These are phyloP conservation scores for Aspergillus novofumigatus DNA, from an alignment of 2,329 filamentous ascomycete genomes.

Conservation along the genomic window DNA sequence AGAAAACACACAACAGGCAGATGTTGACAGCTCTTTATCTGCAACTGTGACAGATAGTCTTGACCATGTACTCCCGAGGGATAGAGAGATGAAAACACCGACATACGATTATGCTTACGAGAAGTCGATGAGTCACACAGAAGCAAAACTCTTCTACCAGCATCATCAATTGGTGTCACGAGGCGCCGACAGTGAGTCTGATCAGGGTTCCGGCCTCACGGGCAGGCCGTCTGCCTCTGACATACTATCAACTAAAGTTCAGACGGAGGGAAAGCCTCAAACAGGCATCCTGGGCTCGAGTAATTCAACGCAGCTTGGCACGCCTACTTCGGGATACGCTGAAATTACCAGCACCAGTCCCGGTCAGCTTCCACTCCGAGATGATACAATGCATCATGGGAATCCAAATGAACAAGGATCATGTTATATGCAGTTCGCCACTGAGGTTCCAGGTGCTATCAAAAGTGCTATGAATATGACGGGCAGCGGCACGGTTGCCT, in stretches of 20 bases:
- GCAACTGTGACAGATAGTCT: conserved; percentile 3
- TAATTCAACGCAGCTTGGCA: not conserved
- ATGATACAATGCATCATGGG: not conserved
- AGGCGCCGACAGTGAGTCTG: conserved; percentile 31
- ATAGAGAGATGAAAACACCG: conserved; percentile 63
- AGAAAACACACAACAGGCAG: conserved; percentile 11
- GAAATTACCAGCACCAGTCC: not conserved
- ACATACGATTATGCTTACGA: conserved; percentile 93
- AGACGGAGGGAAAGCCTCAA: not conserved
- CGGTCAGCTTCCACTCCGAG: not conserved
- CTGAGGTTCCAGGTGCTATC: conserved; percentile 58
- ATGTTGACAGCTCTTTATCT: conserved; percentile 6
- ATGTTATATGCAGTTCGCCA: conserved; percentile 52
- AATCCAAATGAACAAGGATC: not conserved
- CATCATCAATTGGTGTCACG: conserved; percentile 67
- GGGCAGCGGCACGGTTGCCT: conserved; percentile 73
- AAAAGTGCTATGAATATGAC: conserved; percentile 62
- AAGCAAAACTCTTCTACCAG: conserved; percentile 95
- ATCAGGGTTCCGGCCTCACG: conserved; percentile 29
- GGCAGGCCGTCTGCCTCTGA: conserved; percentile 2
- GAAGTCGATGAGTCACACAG: conserved; percentile 88
- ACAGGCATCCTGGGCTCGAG: not conserved
- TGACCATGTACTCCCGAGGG: conserved; percentile 34
- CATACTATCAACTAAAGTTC: not conserved
- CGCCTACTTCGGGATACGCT: not conserved